Evolutionary conservation across 163 green algal species (phyloP).

Genomic region (Coccomyxa subellipsoidea): DNA sequence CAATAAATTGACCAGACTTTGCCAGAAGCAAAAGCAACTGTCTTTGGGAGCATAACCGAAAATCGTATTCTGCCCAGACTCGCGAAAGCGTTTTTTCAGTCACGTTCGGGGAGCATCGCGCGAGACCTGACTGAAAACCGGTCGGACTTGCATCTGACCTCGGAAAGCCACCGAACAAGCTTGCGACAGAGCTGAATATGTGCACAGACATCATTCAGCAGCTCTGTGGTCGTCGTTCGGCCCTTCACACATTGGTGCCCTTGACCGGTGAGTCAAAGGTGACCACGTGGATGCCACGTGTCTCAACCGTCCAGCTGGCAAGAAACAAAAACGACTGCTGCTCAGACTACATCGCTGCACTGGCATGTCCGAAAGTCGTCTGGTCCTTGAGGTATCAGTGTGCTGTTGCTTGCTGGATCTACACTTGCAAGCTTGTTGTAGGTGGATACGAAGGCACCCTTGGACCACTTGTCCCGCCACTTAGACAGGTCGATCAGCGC

Average conservation of each 20-base stretch:
- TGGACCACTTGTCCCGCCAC: background rate
- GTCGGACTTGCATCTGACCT: conserved; percentile 8
- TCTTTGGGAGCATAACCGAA: conserved; percentile 1
- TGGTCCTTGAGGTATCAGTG: conserved; percentile 8
- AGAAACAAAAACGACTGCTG: conserved; percentile 4
- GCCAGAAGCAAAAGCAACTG: background rate
- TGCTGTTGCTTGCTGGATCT: background rate
- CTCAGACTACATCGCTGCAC: conserved; percentile 8
- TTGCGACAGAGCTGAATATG: conserved; percentile 8
- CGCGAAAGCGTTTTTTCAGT: conserved; percentile 10
- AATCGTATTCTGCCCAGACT: background rate
- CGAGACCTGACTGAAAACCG: conserved; percentile 10
- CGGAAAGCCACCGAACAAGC: conserved; percentile 5
- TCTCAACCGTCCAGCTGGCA: conserved; percentile 8
- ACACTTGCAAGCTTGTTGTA: conserved; percentile 11
- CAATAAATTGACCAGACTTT: background rate
- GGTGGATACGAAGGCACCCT: conserved; percentile 6
- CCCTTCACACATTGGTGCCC: background rate
- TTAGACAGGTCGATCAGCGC: conserved; percentile 7
- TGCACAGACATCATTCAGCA: background rate
- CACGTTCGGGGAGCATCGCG: background rate
- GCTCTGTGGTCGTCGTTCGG: background rate
- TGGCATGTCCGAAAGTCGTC: conserved; percentile 7
- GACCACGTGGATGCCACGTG: conserved; percentile 6
- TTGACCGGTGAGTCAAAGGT: conserved; percentile 9